Base-by-base conservation (phyloP, 2,329 filamentous ascomycete species). In the Aureobasidium subglaciale region DNA sequence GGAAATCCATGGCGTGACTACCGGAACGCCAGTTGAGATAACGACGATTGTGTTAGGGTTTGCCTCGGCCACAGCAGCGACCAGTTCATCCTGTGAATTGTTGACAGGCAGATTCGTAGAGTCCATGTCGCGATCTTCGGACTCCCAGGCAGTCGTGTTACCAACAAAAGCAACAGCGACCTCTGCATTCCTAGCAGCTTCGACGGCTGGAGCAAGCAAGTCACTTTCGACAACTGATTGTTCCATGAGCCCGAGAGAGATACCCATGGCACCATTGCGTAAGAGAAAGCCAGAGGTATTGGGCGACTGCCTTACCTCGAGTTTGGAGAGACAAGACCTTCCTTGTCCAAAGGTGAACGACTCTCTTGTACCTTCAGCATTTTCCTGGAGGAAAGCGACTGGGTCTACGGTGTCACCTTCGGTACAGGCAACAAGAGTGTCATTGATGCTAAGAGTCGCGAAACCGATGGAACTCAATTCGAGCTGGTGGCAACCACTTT, bases 21-120 rank as follows among this genome's bases (percentile, higher is more conserved):
- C 78, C 0, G 88, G 87, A 0, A 87, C 88, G 30, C 88, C 88
- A 0, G 86, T 88, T 63, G 91, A 87, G 66, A 88, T 83, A 2
- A 91, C 84, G 2, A 93, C 81, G 1, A 83, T 81, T 1, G 86
- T 85, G 56, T 84, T 84, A 2, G 83, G 75, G 67, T 91, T 90
- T 0, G 77, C 84, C 0, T 76, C 76, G 3, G 83, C 75, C 0
- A 91, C 81, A n/a, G 1, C 80, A 13, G 76, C 67, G 62, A 92
- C 86, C 3, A 88, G 76, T 30, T 78, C 77, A 64, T 88, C 83
- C 64, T 85, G 80, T 62, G 84, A 80, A 65, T 72, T 80, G 34
- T 71, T 59, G 41, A 73, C 79, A 32, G 82, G 81, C 4, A 85
- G 71, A 59, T 83, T 77, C 77, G 82, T 81, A 52, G 74, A 77